Base-by-base conservation (phyloP, 2,329 filamentous ascomycete genomes). In the Lachnellula occidentalis region DNA sequence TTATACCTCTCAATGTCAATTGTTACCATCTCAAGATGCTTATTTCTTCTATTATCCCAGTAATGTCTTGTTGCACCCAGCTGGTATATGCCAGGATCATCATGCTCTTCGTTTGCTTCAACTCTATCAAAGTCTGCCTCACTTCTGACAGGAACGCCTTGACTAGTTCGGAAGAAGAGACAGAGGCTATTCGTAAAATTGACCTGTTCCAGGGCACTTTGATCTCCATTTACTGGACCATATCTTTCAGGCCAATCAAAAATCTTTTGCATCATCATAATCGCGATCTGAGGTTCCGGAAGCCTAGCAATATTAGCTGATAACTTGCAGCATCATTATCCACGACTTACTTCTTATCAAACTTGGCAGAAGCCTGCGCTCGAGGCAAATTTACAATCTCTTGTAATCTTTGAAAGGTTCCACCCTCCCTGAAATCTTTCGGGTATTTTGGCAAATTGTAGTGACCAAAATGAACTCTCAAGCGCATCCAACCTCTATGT, bases 391-490 rank as follows among this genome's bases (percentile, higher is more conserved):
- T 50, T 50, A 70, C 58, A 64, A 69, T 64, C 5, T 58, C 51
- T n/a, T 42, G 36, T 24, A 70, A 68, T 2, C 59, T 49, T 15
- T 58, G 39, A 34, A 63, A 66, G 11, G 5, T 48, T 31, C 31
- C 57, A 59, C 11, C 59, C 34, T 6, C 36, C 45, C 9, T 58
- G 43, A 68, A 64, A 4, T 49, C 53, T 17, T 53, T 54, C 12
- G 50, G 60, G 43, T 59, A 67, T 12, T 57, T 50, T 15, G 27
- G 55, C 1, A 70, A 49, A 31, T 58, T 50, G 8, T 65, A 34
- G 41, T 65, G 58, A 15, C 67, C 68, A 51, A 69, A 68, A 34
- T 66, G 59, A 7, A 69, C 58, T 19, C 68, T 60, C 64, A 70
- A 67, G 34, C 60, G 57, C 65, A 69, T 67, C 58, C 61, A 61